Percentiles rank a stretch among this genome's conserved stretches.
These are phyloP conservation scores for Ceratocystis albifundus DNA, from an alignment of 2,329 filamentous ascomycete genomes.

Conservation along the genomic window DNA sequence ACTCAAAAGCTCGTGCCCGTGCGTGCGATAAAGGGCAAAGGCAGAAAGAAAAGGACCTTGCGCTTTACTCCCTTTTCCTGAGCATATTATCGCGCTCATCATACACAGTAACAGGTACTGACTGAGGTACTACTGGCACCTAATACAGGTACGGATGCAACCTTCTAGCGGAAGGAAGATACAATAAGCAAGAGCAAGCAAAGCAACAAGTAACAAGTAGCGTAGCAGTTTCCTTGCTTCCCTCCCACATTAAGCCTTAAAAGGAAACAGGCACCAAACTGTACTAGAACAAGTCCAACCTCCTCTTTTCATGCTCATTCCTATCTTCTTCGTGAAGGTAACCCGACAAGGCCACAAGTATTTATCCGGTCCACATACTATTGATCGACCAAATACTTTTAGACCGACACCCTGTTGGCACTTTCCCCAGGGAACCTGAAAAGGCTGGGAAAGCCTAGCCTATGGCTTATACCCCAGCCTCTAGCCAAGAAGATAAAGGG, in stretches of 20 bases:
- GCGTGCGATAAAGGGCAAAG: too few relatives aligned
- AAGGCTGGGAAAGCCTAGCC: too few relatives aligned
- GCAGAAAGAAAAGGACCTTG: too few relatives aligned
- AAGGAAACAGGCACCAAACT: neutral
- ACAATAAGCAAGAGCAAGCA: neutral
- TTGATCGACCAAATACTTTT: neutral
- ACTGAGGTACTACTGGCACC: too few relatives aligned
- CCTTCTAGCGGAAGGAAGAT: neutral
- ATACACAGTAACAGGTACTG: neutral
- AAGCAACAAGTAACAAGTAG: too few relatives aligned
- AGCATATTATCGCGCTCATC: too few relatives aligned
- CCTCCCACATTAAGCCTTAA: neutral
- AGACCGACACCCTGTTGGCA: neutral
- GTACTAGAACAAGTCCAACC: neutral
- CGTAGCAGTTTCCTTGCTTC: neutral
- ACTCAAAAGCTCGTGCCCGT: too few relatives aligned
- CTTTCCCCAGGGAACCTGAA: neutral
- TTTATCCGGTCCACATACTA: too few relatives aligned
- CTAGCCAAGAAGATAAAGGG: too few relatives aligned
- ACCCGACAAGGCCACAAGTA: neutral
- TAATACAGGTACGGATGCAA: conserved; percentile 3
- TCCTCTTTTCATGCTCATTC: neutral
- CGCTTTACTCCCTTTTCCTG: too few relatives aligned
- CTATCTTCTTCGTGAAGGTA: neutral
- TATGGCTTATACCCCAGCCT: too few relatives aligned